Evolutionary conservation across 768 basidiomycete species (phyloP).

Genomic region (Rhodotorula graminis): DNA sequence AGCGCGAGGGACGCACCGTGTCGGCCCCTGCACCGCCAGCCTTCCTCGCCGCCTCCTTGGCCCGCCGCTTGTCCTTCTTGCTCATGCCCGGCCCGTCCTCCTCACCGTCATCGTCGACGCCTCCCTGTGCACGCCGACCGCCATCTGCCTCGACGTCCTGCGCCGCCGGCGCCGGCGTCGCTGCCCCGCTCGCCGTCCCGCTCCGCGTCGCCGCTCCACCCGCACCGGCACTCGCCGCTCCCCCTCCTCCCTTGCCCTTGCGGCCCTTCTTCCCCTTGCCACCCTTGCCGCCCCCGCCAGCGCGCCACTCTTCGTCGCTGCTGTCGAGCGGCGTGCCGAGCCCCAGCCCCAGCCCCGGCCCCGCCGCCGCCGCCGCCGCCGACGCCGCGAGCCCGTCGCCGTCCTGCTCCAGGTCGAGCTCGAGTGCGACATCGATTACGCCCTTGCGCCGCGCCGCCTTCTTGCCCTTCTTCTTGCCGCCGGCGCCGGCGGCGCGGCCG

Average conservation of each 20-base stretch:
- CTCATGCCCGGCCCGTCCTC: slow-evolving; percentile 49
- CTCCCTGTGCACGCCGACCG: not conserved
- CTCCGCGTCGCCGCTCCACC: not conserved
- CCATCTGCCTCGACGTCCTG: slow-evolving; percentile 5
- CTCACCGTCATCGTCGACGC: slow-evolving; percentile 13
- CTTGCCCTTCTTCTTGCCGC: slow-evolving; percentile 9
- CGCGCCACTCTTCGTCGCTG: slow-evolving; percentile 5
- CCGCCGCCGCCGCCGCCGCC: not conserved
- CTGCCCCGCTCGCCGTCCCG: slow-evolving; percentile 35
- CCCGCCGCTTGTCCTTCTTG: slow-evolving; percentile 76
- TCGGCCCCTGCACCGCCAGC: not conserved
- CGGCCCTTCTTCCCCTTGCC: slow-evolving; percentile 56
- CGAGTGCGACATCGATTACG: not conserved
- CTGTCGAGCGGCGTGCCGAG: not conserved
- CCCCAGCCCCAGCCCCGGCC: too few species aligned
- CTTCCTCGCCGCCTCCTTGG: slow-evolving; percentile 56
- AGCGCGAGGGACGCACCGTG: not conserved
- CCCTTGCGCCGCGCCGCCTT: slow-evolving; percentile 18
- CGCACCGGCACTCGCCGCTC: not conserved
- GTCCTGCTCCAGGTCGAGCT: not conserved
- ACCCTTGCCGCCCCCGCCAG: too few species aligned
- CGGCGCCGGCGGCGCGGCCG: not conserved
- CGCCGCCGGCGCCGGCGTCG: slow-evolving; percentile 13
- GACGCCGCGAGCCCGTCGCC: not conserved
- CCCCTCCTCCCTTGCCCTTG: slow-evolving; percentile 43